phyloP scores from a whole-genome alignment of 371 early-diverging fungal species.

The Rhizopus stolonifer region DNA sequence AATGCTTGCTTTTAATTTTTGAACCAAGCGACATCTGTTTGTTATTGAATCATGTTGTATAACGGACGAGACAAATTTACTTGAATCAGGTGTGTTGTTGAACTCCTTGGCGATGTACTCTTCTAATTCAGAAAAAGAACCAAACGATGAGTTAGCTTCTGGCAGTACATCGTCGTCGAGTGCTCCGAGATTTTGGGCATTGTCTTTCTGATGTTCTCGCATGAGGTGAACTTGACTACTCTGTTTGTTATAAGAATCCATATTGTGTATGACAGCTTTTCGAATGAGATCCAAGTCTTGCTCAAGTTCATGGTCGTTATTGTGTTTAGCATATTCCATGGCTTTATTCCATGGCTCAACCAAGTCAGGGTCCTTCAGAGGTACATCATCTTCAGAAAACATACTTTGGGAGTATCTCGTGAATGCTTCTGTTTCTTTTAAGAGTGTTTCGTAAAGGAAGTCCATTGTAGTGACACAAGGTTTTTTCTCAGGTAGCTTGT shows the following conservation, averaged over 20 bases:
- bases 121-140: slow-evolving; percentile 33
- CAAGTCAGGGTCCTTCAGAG: slow-evolving; percentile 27
- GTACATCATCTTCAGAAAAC: slow-evolving; percentile 31
- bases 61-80: slow-evolving; percentile 13
- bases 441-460: slow-evolving; percentile 24
- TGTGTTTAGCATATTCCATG: slow-evolving; percentile 11
- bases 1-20: slow-evolving; percentile 24
- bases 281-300: slow-evolving; percentile 25
- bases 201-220: slow-evolving; percentile 18
- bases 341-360: slow-evolving; percentile 28
- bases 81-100: slow-evolving; percentile 1
- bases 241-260: slow-evolving; percentile 14
- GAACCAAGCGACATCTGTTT: slow-evolving; percentile 17
- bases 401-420: slow-evolving; percentile 29
- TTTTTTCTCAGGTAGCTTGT: slow-evolving; percentile 7
- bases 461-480: slow-evolving; percentile 39
- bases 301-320: slow-evolving; percentile 14
- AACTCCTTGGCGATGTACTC: slow-evolving; percentile 32
- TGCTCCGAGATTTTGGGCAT: slow-evolving; percentile 21
- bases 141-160: slow-evolving; percentile 19
- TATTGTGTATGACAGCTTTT: slow-evolving; percentile 5
- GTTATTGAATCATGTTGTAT: slow-evolving; percentile 13
- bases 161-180: slow-evolving; percentile 2
- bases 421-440: slow-evolving; percentile 31
- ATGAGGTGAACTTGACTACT: slow-evolving; percentile 8